Evolutionary conservation across 2,329 filamentous ascomycete genomes (phyloP).

Genomic region (Magnaporthiopsis rhizophila): DNA sequence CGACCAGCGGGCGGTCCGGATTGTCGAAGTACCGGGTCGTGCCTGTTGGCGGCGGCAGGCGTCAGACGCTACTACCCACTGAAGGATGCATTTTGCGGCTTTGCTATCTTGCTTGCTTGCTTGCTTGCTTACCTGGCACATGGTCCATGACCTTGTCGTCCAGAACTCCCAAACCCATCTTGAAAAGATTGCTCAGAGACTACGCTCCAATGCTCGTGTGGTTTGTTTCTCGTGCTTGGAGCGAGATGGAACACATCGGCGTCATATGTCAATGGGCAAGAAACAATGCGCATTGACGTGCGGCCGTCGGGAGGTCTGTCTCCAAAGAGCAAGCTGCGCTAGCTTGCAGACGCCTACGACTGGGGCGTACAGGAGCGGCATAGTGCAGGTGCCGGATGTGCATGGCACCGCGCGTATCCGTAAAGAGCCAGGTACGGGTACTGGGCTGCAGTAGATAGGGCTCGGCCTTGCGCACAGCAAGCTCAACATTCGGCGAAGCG

Average conservation of each 20-base stretch:
- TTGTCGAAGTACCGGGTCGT: constrained; percentile 60
- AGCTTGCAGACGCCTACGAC: no score
- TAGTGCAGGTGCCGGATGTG: no score
- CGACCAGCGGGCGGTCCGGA: constrained; percentile 37
- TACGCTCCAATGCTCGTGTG: not conserved
- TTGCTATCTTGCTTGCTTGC: constrained; percentile 12
- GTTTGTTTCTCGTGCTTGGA: not conserved
- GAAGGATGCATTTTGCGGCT: not conserved
- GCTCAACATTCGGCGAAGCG: not conserved
- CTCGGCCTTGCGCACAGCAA: no score
- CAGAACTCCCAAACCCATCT: constrained; percentile 66
- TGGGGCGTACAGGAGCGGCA: no score
- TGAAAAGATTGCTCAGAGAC: constrained; percentile 12
- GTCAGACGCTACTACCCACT: not conserved
- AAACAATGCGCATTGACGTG: not conserved
- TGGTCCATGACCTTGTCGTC: constrained; percentile 57
- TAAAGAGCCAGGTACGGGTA: not conserved
- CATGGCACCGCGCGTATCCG: not conserved
- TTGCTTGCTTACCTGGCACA: constrained; percentile 74
- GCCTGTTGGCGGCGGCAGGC: constrained; percentile 27
- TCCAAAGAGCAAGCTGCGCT: no score
- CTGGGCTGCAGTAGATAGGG: not conserved
- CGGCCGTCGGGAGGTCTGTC: no score
- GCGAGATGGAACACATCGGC: not conserved
- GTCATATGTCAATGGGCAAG: no score